These are phyloP conservation scores for Thermothelomyces thermophilus DNA, from an alignment of 2,329 filamentous ascomycete species.

Conservation along the genomic window DNA sequence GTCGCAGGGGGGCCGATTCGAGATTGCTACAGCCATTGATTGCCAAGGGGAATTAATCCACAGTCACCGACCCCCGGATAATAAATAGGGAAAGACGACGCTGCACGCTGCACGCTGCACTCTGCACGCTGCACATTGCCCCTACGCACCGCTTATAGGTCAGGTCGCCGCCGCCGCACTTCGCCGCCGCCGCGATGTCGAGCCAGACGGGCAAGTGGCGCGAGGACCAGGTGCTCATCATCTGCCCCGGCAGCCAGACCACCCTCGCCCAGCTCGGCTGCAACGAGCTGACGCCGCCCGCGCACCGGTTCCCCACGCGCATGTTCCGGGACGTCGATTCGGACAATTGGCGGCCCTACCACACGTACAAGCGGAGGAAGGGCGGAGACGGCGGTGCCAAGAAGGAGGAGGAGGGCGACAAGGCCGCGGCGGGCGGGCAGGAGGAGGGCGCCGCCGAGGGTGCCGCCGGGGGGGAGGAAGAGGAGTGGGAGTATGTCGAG, in stretches of 20 bases:
- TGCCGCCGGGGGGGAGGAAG: slow-evolving; percentile 37
- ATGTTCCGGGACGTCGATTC: slow-evolving; percentile 86
- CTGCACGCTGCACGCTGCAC: no score
- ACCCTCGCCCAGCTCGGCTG: slow-evolving; percentile 88
- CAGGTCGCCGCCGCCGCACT: neutral
- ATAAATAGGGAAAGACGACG: no score
- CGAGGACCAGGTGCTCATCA: slow-evolving; percentile 61
- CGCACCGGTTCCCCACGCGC: slow-evolving; percentile 78
- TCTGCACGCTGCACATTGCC: no score
- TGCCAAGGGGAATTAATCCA: no score
- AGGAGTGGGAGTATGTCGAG: slow-evolving; percentile 71
- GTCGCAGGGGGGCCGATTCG: no score
- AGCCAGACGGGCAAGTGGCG: slow-evolving; percentile 53
- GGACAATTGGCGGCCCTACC: slow-evolving; percentile 71
- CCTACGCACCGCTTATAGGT: no score
- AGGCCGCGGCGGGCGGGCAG: neutral
- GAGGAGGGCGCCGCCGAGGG: slow-evolving; percentile 14
- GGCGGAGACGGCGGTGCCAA: slow-evolving; percentile 22
- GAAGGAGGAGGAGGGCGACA: neutral
- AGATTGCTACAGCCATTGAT: no score
- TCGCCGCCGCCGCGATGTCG: slow-evolving; percentile 39
- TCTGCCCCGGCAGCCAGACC: slow-evolving; percentile 79
- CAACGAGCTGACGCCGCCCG: slow-evolving; percentile 85
- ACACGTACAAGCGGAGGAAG: slow-evolving; percentile 62
- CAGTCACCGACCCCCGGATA: no score